A percentile compares a stretch with the other conserved stretches of the same genome.
Conservation (phyloP, 2,329 filamentous ascomycete species). For the Penicillium sp. region DNA sequence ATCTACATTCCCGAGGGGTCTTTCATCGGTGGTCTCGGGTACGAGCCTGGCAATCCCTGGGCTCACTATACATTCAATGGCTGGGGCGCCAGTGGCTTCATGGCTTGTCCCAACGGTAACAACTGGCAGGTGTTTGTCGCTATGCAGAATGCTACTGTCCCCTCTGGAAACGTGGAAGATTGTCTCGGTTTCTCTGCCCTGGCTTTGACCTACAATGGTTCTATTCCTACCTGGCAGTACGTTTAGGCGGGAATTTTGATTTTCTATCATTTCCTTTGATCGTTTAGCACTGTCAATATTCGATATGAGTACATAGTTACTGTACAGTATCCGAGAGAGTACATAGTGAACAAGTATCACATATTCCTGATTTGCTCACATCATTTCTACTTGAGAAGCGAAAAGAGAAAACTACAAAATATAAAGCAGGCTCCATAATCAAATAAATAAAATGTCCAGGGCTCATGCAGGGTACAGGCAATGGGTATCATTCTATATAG, state of each 20-base stretch:
- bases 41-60: constrained; percentile 26
- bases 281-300: neutral
- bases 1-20: constrained; percentile 49
- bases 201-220: constrained; percentile 27
- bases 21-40: constrained; percentile 47
- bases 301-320: too few relatives aligned
- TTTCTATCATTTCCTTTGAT: neutral
- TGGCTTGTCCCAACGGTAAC: constrained; percentile 40
- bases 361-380: neutral
- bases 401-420: neutral
- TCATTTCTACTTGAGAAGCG: neutral
- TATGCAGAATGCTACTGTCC: constrained; percentile 39
- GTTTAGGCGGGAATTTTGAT: constrained; percentile 20
- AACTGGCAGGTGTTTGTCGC: constrained; percentile 43
- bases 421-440: neutral
- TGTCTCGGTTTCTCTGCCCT: constrained; percentile 40
- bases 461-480: neutral
- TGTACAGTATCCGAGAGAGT: neutral
- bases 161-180: constrained; percentile 34
- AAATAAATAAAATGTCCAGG: neutral
- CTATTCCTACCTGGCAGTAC: constrained; percentile 40
- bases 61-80: constrained; percentile 31
- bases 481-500: constrained; percentile 23
- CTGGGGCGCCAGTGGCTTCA: constrained; percentile 39
- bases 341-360: neutral